Percentiles rank a stretch among this genome's conserved stretches.
These are phyloP conservation scores for Solanum paucissectum DNA, from an alignment of 257 asterid genomes.

Conservation along the genomic window DNA sequence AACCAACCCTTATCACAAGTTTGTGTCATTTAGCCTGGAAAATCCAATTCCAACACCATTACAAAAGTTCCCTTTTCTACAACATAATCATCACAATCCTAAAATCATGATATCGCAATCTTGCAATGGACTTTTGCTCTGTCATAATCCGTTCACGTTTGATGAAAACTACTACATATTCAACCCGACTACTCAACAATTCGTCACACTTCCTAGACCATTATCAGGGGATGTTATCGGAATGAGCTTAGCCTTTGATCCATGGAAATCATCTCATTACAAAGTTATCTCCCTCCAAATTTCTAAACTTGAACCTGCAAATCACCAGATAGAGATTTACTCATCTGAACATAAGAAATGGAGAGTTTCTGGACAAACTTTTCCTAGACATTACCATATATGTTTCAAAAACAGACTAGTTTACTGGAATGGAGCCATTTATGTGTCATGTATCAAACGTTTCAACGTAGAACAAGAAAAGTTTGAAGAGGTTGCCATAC, in stretches of 20 bases:
- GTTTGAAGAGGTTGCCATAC: neutral
- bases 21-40: neutral
- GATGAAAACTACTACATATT: neutral
- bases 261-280: slow-evolving; percentile 6
- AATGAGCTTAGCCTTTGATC: neutral
- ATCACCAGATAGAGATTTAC: slow-evolving; percentile 11
- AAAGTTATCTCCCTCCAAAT: slow-evolving; percentile 18
- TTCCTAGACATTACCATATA: neutral
- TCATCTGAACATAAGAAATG: slow-evolving; percentile 24
- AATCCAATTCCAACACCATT: neutral
- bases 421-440: neutral
- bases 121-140: neutral
- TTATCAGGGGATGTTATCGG: neutral
- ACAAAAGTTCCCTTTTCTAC: neutral
- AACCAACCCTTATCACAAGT: neutral
- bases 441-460: neutral
- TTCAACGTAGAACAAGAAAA: neutral
- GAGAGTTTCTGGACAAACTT: slow-evolving; percentile 17
- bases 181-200: neutral
- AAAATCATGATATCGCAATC: neutral
- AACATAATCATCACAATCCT: neutral
- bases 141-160: neutral
- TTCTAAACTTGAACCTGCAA: neutral
- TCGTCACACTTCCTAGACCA: neutral
- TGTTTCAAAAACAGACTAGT: neutral